Evolutionary conservation across 257 asterid genomes (phyloP).

Genomic region (Hygrophila difformis): DNA sequence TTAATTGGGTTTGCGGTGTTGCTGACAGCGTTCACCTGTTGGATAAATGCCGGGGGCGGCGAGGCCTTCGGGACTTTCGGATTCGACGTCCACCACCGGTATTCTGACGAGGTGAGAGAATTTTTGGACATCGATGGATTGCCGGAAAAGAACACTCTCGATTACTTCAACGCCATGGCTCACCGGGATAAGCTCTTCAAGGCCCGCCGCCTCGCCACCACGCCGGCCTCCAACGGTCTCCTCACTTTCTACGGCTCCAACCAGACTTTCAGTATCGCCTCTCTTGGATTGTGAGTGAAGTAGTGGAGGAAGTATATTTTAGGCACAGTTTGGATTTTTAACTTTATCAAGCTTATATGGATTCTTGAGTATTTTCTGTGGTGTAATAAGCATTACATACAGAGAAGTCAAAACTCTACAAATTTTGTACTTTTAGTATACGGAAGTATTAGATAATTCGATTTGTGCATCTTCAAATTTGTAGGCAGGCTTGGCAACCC

Average conservation of each 20-base stretch:
- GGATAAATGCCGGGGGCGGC: constrained; percentile 20
- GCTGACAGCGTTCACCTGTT: constrained; percentile 18
- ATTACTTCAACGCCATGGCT: constrained; percentile 50
- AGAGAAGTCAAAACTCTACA: no score
- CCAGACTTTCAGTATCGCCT: constrained; percentile 53
- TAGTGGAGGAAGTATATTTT: neutral
- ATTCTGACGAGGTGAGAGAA: constrained; percentile 63
- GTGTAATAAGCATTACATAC: no score
- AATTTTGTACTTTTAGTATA: no score
- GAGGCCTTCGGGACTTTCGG: constrained; percentile 58
- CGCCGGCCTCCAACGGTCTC: constrained; percentile 17
- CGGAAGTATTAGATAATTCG: no score
- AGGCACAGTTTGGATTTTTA: neutral
- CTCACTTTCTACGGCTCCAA: constrained; percentile 71
- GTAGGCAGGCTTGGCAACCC: no score
- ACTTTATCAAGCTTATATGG: constrained; percentile 8
- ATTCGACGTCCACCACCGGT: constrained; percentile 74
- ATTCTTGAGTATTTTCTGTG: no score
- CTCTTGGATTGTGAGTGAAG: constrained; percentile 64
- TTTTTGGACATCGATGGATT: constrained; percentile 35
- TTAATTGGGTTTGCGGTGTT: neutral
- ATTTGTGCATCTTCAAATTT: constrained; percentile 19
- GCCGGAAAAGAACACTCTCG: constrained; percentile 52
- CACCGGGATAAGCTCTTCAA: constrained; percentile 42
- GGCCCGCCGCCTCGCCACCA: constrained; percentile 34